Base-by-base conservation (phyloP, 2,329 filamentous ascomycete species). In the Hymenoscyphus occultus region DNA sequence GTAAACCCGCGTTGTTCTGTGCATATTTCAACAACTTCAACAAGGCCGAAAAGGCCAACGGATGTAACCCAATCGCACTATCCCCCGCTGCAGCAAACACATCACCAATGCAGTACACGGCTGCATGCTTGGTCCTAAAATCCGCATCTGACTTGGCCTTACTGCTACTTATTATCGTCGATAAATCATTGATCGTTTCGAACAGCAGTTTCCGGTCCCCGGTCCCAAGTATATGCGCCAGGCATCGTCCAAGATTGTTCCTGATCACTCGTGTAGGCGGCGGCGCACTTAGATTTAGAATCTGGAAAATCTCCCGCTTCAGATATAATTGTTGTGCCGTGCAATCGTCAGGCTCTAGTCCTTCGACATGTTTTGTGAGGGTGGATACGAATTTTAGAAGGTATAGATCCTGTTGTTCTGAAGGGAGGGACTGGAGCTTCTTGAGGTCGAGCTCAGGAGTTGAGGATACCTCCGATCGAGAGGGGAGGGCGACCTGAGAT, bases 351-450 rank as follows among this genome's bases (percentile, higher is more conserved):
- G 87, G 83, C 62, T 87, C 85, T 58, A 98, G 84, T 16, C 81
- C 81, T 62, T 88, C 83, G 56, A 96, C 90, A 82, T 97, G 91
- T 71, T 90, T 90, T 68, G 88, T 89, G 64, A 99, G 83, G 67
- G 90, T 87, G 35, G 93, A 90, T 42, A 93, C 90, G 76, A 96
- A 97, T 32, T 89, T 96, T 66, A 99, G 84, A 68, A 99, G 85
- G 77, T 95, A 96, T 13, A 99, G 86, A 74, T 97, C 93, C 79
- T 99, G 95, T 77, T 99, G 95, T 80, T 99, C 95, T 62, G 91
- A 87, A 56, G 94, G 92, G 58, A 98, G 86, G 61, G 91, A 85
- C 78, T 97, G 90, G 59, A 99, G 88, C 83, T 97, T 97, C 73
- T 88, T 81, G 71, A 97, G 80, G 76, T 99, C 93, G 77, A 99